phyloP scores from a whole-genome alignment of 2,329 filamentous ascomycete genomes.

The Venturia carpophila region DNA sequence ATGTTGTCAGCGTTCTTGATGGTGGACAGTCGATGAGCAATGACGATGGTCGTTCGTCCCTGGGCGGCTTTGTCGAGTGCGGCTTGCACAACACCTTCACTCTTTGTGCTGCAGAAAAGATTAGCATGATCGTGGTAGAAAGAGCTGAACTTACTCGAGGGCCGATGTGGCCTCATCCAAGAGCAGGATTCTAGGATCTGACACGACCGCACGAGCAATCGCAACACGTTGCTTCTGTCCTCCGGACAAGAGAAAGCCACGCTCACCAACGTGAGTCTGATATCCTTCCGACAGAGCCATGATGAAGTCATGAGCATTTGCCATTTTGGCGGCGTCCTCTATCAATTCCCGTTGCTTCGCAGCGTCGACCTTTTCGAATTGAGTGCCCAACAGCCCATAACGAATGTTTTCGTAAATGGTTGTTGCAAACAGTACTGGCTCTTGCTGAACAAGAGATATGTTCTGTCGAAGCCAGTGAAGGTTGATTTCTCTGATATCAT shows the following conservation, averaged over 20 bases:
- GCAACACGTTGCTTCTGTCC: conserved; percentile 97
- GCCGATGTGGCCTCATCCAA: conserved; percentile 93
- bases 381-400: conserved; percentile 83
- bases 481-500: conserved; percentile 73
- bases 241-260: conserved; percentile 84
- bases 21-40: conserved; percentile 90
- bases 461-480: conserved; percentile 86
- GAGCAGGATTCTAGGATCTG: conserved; percentile 82
- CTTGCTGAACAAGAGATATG: conserved; percentile 86
- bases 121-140: neutral
- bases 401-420: conserved; percentile 85
- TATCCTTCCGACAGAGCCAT: conserved; percentile 75
- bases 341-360: conserved; percentile 65
- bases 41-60: conserved; percentile 89
- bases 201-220: conserved; percentile 83
- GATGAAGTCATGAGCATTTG: conserved; percentile 93
- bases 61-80: conserved; percentile 79
- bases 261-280: conserved; percentile 89
- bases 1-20: conserved; percentile 95
- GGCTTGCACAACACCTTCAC: conserved; percentile 87
- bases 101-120: conserved; percentile 57
- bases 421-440: conserved; percentile 82
- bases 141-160: conserved; percentile 49
- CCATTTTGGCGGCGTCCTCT: conserved; percentile 74
- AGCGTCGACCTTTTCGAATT: conserved; percentile 58